These are phyloP conservation scores for Fusarium ramigenum DNA, from an alignment of 2,329 filamentous ascomycete genomes.

Conservation along the genomic window DNA sequence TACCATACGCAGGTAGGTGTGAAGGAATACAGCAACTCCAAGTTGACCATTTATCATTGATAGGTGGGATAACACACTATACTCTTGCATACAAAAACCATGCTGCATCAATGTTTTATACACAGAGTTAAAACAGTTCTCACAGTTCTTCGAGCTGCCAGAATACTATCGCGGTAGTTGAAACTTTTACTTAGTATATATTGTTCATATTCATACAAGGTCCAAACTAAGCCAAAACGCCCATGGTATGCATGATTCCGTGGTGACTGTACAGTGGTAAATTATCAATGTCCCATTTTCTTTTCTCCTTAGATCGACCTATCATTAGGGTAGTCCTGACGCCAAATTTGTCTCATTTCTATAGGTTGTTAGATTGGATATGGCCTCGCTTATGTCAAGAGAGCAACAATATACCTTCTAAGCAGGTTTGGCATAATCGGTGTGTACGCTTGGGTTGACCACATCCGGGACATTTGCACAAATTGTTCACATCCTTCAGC, in stretches of 20 bases:
- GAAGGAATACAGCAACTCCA: neutral
- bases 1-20: neutral
- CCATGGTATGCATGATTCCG: conserved; percentile 46
- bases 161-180: neutral
- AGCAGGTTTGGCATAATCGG: conserved; percentile 86
- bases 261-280: conserved; percentile 45
- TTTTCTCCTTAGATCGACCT: conserved; percentile 44
- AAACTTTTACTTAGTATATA: conserved; percentile 4
- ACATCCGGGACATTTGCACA: conserved; percentile 91
- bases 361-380: conserved; percentile 16
- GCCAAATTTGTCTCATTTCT: conserved; percentile 60
- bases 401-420: conserved; percentile 68
- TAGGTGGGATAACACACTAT: neutral
- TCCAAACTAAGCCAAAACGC: conserved; percentile 47
- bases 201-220: conserved; percentile 45
- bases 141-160: neutral
- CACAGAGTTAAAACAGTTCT: neutral
- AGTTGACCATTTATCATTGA: neutral
- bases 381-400: neutral
- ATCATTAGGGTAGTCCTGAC: conserved; percentile 50
- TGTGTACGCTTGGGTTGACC: conserved; percentile 90
- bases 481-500: conserved; percentile 84
- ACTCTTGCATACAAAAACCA: neutral
- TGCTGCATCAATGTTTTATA: neutral
- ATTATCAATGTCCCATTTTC: conserved; percentile 28